Percentiles rank a stretch among this genome's conserved stretches.
Evolutionary conservation across 805 yeast genomes (phyloP).

Genomic region (Candida lessepsii): DNA sequence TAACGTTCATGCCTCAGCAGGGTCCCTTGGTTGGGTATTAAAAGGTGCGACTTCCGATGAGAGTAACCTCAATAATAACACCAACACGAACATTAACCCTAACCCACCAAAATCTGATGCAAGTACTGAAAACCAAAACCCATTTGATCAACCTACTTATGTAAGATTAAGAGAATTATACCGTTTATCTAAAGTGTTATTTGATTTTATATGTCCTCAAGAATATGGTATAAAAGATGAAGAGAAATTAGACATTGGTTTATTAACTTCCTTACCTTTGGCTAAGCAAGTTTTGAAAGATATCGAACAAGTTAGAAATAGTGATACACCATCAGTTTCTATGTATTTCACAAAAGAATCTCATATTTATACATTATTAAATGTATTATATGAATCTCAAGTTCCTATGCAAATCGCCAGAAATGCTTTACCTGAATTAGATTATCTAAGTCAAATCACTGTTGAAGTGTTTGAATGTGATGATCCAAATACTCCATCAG

Average conservation of each 20-base stretch:
- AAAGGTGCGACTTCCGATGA: slow-evolving; percentile 35
- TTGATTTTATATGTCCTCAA: slow-evolving; percentile 97
- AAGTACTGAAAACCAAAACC: slow-evolving; percentile 21
- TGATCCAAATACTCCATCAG: slow-evolving; percentile 57
- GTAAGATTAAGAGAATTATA: slow-evolving; percentile 84
- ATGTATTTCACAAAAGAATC: slow-evolving; percentile 96
- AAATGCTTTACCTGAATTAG: slow-evolving; percentile 94
- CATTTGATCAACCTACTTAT: slow-evolving; percentile 77
- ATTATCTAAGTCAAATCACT: slow-evolving; percentile 88
- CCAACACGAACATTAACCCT: slow-evolving; percentile 19
- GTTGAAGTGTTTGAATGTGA: slow-evolving; percentile 89
- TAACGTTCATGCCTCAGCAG: slow-evolving; percentile 44
- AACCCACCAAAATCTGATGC: slow-evolving; percentile 15
- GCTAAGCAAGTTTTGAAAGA: slow-evolving; percentile 85
- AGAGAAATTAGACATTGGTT: slow-evolving; percentile 94
- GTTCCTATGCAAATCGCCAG: slow-evolving; percentile 94
- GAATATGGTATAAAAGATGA: slow-evolving; percentile 96
- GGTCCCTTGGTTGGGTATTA: slow-evolving; percentile 74
- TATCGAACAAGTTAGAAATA: slow-evolving; percentile 72
- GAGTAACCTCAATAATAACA: slow-evolving; percentile 17
- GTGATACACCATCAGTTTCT: slow-evolving; percentile 79
- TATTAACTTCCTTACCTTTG: slow-evolving; percentile 88
- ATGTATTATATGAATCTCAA: slow-evolving; percentile 87
- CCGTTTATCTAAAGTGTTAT: slow-evolving; percentile 84
- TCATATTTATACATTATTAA: slow-evolving; percentile 90